Conservation (phyloP, 2,329 filamentous ascomycete species). For the Acarospora socialis region DNA sequence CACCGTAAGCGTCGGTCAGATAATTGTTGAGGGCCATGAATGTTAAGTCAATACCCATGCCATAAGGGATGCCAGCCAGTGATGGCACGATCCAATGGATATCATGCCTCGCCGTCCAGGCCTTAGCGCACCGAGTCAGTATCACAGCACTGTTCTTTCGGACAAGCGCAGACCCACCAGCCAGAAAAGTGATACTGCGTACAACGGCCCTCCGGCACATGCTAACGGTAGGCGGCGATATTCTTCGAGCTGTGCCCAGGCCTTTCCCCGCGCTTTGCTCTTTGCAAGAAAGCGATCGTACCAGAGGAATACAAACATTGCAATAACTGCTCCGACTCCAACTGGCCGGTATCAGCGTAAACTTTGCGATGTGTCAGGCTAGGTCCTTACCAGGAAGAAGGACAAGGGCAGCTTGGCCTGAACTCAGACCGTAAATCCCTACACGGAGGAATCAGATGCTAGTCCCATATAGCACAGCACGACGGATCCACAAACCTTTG, state of each 20-base stretch:
- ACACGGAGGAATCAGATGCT: slow-evolving; percentile 12
- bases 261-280: slow-evolving; percentile 14
- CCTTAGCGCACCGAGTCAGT: slow-evolving; percentile 5
- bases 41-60: slow-evolving; percentile 18
- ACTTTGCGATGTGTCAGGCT: neutral
- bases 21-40: slow-evolving; percentile 20
- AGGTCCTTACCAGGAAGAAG: neutral
- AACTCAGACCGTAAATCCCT: slow-evolving; percentile 20
- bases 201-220: slow-evolving; percentile 17
- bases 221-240: slow-evolving; percentile 20
- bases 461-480: neutral
- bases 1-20: slow-evolving; percentile 11
- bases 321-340: slow-evolving; percentile 17
- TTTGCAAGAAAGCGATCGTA: slow-evolving; percentile 14
- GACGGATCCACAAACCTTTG: slow-evolving; percentile 8
- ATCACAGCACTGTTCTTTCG: neutral
- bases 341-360: slow-evolving; percentile 7
- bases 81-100: slow-evolving; percentile 19
- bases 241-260: slow-evolving; percentile 14
- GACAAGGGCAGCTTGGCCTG: slow-evolving; percentile 15
- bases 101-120: slow-evolving; percentile 15
- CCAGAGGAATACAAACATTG: slow-evolving; percentile 12
- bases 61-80: slow-evolving; percentile 17
- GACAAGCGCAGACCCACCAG: slow-evolving; percentile 6
- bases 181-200: slow-evolving; percentile 18